Percentiles rank a stretch among this genome's conserved stretches.
phyloP scores from a whole-genome alignment of 768 basidiomycete species.

The Podaxis sp. region DNA sequence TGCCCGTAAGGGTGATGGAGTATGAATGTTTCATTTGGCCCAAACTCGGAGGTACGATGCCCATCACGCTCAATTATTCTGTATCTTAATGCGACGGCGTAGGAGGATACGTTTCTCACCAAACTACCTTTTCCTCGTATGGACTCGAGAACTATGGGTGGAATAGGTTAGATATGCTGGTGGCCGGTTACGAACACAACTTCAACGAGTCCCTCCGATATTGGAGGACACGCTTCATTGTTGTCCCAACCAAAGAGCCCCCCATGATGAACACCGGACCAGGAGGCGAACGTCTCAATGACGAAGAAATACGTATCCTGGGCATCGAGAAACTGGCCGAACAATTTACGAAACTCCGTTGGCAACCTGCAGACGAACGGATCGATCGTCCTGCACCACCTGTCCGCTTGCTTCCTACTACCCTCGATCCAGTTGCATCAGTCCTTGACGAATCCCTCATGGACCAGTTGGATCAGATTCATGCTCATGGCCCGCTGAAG shows the following conservation, averaged over 20 bases:
- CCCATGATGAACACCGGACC: constrained; percentile 55
- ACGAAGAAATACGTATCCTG: constrained; percentile 83
- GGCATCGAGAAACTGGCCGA: constrained; percentile 93
- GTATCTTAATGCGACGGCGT: constrained; percentile 1
- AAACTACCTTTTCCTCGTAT: constrained; percentile 72
- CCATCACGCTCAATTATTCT: neutral
- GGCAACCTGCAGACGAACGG: constrained; percentile 66
- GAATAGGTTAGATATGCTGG: constrained; percentile 89
- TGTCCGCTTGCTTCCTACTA: constrained; percentile 80
- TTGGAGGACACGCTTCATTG: constrained; percentile 92
- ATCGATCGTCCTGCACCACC: constrained; percentile 46
- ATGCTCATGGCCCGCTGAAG: constrained; percentile 66
- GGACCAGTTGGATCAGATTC: constrained; percentile 78
- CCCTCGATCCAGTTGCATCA: constrained; percentile 76
- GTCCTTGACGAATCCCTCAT: constrained; percentile 78
- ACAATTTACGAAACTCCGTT: constrained; percentile 80
- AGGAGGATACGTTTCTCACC: constrained; percentile 79
- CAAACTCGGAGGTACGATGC: constrained; percentile 58
- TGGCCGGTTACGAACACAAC: constrained; percentile 78
- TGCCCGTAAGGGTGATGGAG: constrained; percentile 56
- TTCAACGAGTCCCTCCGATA: constrained; percentile 84
- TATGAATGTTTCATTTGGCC: constrained; percentile 96
- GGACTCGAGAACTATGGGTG: constrained; percentile 83
- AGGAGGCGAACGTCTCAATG: constrained; percentile 72
- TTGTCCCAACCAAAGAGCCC: constrained; percentile 81